Percentiles rank a stretch among this genome's conserved stretches.
phyloP scores from a whole-genome alignment of 176 grass and related monocot species.

The Musa troglodytarum region DNA sequence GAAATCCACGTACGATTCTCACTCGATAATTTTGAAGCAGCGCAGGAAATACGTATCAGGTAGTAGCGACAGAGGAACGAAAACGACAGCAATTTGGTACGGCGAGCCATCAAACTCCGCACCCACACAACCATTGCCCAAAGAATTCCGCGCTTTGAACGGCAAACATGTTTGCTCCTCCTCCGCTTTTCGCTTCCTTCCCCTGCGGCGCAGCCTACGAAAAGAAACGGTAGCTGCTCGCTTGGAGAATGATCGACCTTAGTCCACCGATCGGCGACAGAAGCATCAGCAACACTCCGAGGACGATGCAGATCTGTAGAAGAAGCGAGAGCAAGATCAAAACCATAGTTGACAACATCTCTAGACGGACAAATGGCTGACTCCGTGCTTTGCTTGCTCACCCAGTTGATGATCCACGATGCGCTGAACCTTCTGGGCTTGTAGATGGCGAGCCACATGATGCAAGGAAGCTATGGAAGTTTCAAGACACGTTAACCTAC shows the following conservation, averaged over 20 bases:
- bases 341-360: background rate
- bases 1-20: no score
- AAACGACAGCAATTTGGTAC: no score
- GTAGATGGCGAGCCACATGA: slow-evolving; percentile 8
- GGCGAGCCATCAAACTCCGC: no score
- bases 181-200: no score
- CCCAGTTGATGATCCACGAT: slow-evolving; percentile 3
- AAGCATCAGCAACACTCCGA: background rate
- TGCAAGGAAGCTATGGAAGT: background rate
- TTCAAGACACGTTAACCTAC: background rate
- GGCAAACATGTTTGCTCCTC: no score
- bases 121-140: no score
- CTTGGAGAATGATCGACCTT: slow-evolving; percentile 5
- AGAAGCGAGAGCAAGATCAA: background rate
- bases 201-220: background rate
- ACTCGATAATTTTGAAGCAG: no score
- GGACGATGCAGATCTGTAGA: background rate
- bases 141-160: no score
- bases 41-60: no score
- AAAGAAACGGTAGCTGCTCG: background rate
- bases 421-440: background rate
- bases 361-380: background rate
- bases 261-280: slow-evolving; percentile 1
- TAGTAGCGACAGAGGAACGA: no score
- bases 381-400: background rate